Evolutionary conservation across 2,329 filamentous ascomycete genomes (phyloP), one percentile per base, ranked within the genome.

Genomic region (Sclerotinia glacialis): DNA sequence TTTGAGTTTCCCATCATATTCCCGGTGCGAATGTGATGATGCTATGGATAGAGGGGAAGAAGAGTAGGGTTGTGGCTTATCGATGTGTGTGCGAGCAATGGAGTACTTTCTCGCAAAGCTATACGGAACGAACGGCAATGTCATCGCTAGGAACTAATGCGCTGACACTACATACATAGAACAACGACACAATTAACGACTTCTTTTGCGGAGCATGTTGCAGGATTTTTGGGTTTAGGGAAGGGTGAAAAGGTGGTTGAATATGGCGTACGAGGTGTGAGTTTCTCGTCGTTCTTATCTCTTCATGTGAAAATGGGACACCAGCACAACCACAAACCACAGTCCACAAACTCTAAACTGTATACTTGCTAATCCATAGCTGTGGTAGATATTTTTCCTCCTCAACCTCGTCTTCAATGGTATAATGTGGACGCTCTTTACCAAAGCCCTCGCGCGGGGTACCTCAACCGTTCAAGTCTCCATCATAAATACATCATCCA

Each of bases 341-440:
- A n/a, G n/a, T n/a, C n/a, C n/a, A n/a, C n/a, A n/a, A n/a, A n/a
- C n/a, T n/a, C 16, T 26, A 3, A 5, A 12, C 5, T 6, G 40
- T 34, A 47, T 26, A 8, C 37, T 61, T 3, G 44, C 58, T 61
- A 50, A 61, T 14, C 31, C 8, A 3, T 14, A 9, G n/a, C 8
- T 14, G 14, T 11, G 8, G 26, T 28, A 62, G 49, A 64, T 62
- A 47, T 66, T 66, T 26, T 66, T 66, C 50, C 40, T 62, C 58
- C 65, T 66, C 18, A 66, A 75, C 40, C 56, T 75, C 6, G 67
- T 74, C 28, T 74, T 75, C 68, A 75, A 75, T 65, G 71, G 68
- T 49, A 73, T 75, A 78, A 94, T 94, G 91, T 94, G 91, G 91
- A 87, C 89, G 0, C 83, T 94, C 58, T 94, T 93, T 79, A 94